Base-by-base conservation (phyloP, 2,329 filamentous ascomycete species). In the Thermothelomyces thermophilus region DNA sequence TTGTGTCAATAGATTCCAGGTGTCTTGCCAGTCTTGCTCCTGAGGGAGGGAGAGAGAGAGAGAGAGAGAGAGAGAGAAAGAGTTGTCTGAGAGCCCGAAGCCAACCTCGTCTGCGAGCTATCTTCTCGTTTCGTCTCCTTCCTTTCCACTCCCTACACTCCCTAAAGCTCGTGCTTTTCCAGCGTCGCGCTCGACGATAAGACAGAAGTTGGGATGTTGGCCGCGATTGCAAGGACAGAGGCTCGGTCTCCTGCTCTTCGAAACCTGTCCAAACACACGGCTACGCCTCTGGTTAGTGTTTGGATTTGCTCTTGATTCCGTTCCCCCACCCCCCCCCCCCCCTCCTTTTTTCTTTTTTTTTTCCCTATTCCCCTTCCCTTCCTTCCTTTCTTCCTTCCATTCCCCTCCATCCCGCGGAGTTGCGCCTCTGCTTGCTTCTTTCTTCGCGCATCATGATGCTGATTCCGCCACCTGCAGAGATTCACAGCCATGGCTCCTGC, bases 401-500 rank as follows among this genome's bases (percentile, higher is more conserved):
- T 42, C 41, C n/a, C 24, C 4, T 34, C 17, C 36, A 24, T 34
- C 30, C 30, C 30, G 4, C 11, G 10, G 10, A n/a, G 10, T 33
- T 33, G 14, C 14, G 30, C 14, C 16, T 37, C n/a, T 6, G 10
- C 10, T 37, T 17, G 14, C 5, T 19, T n/a, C 6, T 20, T 20
- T 37, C n/a, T 37, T 19, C 17, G 35, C 19, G n/a, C 17, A 13
- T 7, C 35, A 37, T 20, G 35, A 9, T 6, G 7, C 55, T 53
- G 46, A 60, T 53, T 14, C 31, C n/a, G 16, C n/a, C 7, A 30
- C 43, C 20, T 35, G 28, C 53, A 54, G 58, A 67, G 65, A 65
- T 48, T 52, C 54, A 63, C 59, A 66, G 63, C 63, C 64, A 82
- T 83, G 78, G 74, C 78, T 40, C 70, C 73, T 45, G 67, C 73